A percentile compares a stretch with the other conserved stretches of the same genome.
Evolutionary conservation across 2,329 filamentous ascomycete genomes (phyloP).

Genomic region (Gaeumannomyces sp.): DNA sequence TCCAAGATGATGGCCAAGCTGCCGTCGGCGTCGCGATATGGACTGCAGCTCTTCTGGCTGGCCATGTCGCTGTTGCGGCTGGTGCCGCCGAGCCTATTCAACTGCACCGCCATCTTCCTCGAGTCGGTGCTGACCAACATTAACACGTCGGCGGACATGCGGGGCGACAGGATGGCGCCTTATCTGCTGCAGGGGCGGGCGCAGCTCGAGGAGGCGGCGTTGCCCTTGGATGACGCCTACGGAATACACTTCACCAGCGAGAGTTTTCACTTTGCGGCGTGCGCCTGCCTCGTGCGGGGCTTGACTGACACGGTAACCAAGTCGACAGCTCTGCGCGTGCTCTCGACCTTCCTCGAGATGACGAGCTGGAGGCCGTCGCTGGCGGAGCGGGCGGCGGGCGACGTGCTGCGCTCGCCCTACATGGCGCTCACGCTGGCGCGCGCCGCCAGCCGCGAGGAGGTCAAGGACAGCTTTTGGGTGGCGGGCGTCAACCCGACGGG

Average conservation of each 20-base stretch:
- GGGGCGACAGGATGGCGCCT: constrained; percentile 51
- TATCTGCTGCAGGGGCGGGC: constrained; percentile 54
- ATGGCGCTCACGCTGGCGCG: constrained; percentile 53
- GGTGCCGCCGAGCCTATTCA: constrained; percentile 57
- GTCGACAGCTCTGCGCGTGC: constrained; percentile 50
- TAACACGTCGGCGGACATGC: constrained; percentile 52
- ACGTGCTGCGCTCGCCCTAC: constrained; percentile 47
- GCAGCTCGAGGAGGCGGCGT: constrained; percentile 55
- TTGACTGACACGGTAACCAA: constrained; percentile 58
- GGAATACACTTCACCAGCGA: constrained; percentile 59
- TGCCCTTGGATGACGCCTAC: constrained; percentile 57
- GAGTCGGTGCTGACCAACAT: constrained; percentile 61
- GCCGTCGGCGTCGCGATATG: constrained; percentile 60
- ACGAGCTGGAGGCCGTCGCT: constrained; percentile 29
- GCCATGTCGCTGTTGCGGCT: constrained; percentile 60
- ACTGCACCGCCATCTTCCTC: constrained; percentile 58
- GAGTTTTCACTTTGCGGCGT: constrained; percentile 62
- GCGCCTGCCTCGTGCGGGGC: constrained; percentile 57
- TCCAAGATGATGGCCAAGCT: constrained; percentile 68
- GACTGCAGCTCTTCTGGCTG: constrained; percentile 64
- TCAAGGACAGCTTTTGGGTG: constrained; percentile 57
- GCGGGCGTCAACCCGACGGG: constrained; percentile 44
- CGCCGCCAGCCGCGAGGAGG: constrained; percentile 49
- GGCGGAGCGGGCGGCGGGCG: constrained; percentile 12
- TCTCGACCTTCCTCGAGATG: constrained; percentile 56